Conservation (phyloP, 1,139 yeast species). For the Taphrina pruni region DNA sequence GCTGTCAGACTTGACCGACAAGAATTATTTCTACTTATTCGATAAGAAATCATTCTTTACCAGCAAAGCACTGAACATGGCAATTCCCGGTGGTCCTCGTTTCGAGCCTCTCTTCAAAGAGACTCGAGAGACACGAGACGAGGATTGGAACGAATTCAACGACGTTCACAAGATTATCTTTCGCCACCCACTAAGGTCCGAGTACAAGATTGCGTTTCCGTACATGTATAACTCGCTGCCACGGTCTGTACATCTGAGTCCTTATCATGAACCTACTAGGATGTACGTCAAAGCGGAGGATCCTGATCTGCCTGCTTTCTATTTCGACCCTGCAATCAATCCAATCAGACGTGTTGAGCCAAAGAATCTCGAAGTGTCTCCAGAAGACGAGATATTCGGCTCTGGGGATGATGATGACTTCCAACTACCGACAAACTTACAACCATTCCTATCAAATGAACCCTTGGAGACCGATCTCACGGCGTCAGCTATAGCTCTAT, state of each 20-base stretch:
- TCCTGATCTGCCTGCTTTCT: constrained; percentile 63
- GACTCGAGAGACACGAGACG: constrained; percentile 63
- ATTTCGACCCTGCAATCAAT: constrained; percentile 61
- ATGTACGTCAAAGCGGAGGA: constrained; percentile 59
- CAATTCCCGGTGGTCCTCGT: constrained; percentile 95
- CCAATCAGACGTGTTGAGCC: constrained; percentile 58
- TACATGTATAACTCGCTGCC: constrained; percentile 81
- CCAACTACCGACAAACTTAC: constrained; percentile 54
- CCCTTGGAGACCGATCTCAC: constrained; percentile 59
- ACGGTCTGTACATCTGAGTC: constrained; percentile 63
- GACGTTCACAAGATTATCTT: constrained; percentile 84
- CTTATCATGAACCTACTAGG: constrained; percentile 67
- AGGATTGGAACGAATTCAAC: constrained; percentile 88
- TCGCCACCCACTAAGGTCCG: constrained; percentile 76
- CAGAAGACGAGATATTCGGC: constrained; percentile 47
- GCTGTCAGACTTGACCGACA: constrained; percentile 62
- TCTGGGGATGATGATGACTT: constrained; percentile 54
- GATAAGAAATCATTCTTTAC: constrained; percentile 80
- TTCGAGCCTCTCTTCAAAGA: constrained; percentile 87
- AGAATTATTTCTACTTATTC: constrained; percentile 70
- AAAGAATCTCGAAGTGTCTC: constrained; percentile 47
- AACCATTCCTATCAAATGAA: constrained; percentile 60
- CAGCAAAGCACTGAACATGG: constrained; percentile 84
- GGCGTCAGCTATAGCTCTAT: constrained; percentile 65
- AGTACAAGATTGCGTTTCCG: constrained; percentile 85